Conservation (phyloP, 768 basidiomycete genomes). For the Lanmaoa pseudosensibilis region DNA sequence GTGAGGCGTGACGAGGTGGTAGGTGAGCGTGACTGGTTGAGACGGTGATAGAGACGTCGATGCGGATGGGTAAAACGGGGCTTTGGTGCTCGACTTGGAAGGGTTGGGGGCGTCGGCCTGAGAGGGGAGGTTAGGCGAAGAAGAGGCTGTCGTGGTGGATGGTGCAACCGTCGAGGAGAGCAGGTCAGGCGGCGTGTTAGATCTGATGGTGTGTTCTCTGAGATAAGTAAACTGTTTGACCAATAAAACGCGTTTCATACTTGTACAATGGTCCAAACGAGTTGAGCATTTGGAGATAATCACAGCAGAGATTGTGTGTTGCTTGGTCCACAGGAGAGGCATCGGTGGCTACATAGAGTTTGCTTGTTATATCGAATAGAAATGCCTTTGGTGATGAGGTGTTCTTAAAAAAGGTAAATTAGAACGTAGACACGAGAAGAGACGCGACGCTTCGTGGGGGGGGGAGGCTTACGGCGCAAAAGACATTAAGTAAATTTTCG, state of each 20-base stretch:
- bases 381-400: conserved; percentile 94
- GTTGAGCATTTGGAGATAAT: conserved; percentile 85
- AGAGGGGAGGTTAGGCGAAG: not conserved
- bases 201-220: conserved; percentile 11
- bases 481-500: conserved; percentile 85
- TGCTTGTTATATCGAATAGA: conserved; percentile 81
- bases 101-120: conserved; percentile 5
- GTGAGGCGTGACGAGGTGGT: conserved; percentile 75
- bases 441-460: not conserved
- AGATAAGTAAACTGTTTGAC: conserved; percentile 1
- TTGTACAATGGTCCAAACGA: conserved; percentile 85
- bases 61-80: conserved; percentile 68
- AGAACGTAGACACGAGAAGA: not conserved
- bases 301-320: conserved; percentile 86
- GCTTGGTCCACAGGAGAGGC: conserved; percentile 87
- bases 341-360: conserved; percentile 92
- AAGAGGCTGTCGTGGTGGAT: not conserved
- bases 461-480: conserved; percentile 65
- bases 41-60: conserved; percentile 61
- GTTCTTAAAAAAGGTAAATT: conserved; percentile 49
- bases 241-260: conserved; percentile 40
- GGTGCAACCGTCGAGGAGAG: conserved; percentile 14
- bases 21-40: conserved; percentile 71
- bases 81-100: conserved; percentile 32
- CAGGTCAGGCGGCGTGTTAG: conserved; percentile 14